These are phyloP conservation scores for Dactylellina cionopaga DNA, from an alignment of 2,329 filamentous ascomycete species.

Conservation along the genomic window DNA sequence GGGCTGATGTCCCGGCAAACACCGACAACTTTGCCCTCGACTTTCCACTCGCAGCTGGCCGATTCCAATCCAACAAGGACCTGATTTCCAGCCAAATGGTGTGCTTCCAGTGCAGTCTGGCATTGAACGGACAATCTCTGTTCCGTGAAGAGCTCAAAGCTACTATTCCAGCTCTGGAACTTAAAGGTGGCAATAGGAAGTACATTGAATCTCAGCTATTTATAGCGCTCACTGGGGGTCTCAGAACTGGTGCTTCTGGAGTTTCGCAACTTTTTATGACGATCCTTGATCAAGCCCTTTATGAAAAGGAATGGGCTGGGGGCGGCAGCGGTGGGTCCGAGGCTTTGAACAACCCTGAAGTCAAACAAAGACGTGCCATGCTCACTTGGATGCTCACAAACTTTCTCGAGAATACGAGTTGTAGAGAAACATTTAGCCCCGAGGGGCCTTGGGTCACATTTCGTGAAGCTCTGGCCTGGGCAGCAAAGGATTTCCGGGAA, in stretches of 20 bases:
- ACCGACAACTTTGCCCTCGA: conserved; percentile 59
- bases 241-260: conserved; percentile 58
- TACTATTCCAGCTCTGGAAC: conserved; percentile 57
- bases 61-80: conserved; percentile 54
- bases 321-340: conserved; percentile 5
- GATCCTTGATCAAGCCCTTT: conserved; percentile 57
- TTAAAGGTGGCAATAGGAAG: conserved; percentile 58
- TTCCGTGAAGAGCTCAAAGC: conserved; percentile 58
- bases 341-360: conserved; percentile 7
- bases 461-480: conserved; percentile 57
- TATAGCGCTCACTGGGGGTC: conserved; percentile 57
- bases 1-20: conserved; percentile 56
- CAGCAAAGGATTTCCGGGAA: conserved; percentile 56
- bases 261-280: conserved; percentile 59
- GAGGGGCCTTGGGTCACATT: conserved; percentile 58
- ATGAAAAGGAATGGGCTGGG: conserved; percentile 58
- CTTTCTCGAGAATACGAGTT: conserved; percentile 57
- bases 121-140: conserved; percentile 56
- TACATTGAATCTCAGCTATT: conserved; percentile 60
- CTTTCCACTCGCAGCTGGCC: conserved; percentile 59
- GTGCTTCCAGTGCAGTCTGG: conserved; percentile 59
- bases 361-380: conserved; percentile 46
- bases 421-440: conserved; percentile 59
- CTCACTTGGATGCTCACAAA: conserved; percentile 58
- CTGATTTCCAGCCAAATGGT: conserved; percentile 59